Percentiles rank a stretch among this genome's conserved stretches.
Conservation (phyloP, 2,329 filamentous ascomycete species). For the Diplodia intermedia region DNA sequence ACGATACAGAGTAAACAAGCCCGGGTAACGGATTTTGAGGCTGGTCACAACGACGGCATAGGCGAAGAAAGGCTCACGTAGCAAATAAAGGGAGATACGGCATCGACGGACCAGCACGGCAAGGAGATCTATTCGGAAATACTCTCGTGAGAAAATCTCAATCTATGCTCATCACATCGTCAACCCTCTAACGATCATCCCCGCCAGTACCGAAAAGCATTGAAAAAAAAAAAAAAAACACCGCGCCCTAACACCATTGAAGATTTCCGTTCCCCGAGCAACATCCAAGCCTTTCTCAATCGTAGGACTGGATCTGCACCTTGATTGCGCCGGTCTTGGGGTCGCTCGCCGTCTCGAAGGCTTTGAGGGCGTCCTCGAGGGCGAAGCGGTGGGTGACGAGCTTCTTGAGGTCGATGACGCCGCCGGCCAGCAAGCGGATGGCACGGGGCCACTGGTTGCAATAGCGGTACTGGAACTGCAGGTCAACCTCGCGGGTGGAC, state of each 20-base stretch:
- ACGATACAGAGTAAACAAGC: no score
- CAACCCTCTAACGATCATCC: neutral
- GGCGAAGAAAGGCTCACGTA: neutral
- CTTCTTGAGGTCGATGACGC: constrained; percentile 79
- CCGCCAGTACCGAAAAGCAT: neutral
- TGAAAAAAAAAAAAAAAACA: neutral
- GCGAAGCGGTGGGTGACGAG: constrained; percentile 88
- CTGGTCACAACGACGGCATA: neutral
- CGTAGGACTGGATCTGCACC: constrained; percentile 80
- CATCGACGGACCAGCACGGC: neutral
- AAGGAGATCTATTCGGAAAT: constrained; percentile 16
- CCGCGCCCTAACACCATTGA: neutral
- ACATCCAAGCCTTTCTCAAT: neutral
- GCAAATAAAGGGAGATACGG: neutral
- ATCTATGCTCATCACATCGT: constrained; percentile 24
- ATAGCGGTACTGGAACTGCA: constrained; percentile 97
- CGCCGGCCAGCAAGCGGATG: constrained; percentile 84
- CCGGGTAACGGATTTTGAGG: neutral
- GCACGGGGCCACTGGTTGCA: constrained; percentile 95
- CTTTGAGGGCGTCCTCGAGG: constrained; percentile 85
- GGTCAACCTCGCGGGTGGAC: constrained; percentile 88
- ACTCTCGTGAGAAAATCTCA: constrained; percentile 12
- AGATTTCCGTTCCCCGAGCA: neutral
- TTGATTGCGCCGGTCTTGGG: constrained; percentile 96
- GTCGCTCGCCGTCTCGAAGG: constrained; percentile 87